phyloP scores from a whole-genome alignment of 768 basidiomycete species.

The Agrocybe praecox region DNA sequence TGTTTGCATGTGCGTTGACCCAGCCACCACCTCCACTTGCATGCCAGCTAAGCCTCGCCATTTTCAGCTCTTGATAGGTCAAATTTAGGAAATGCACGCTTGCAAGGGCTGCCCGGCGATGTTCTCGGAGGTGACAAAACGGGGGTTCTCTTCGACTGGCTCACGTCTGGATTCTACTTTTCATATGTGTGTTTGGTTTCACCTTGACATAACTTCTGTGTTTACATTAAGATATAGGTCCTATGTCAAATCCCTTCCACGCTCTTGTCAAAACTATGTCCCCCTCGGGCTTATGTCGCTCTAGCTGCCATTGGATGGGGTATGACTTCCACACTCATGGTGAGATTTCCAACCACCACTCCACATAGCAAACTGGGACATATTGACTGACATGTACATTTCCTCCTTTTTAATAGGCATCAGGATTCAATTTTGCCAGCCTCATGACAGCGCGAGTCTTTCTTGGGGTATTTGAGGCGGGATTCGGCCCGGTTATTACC shows the following conservation, averaged over 20 bases:
- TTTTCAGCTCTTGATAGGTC: slow-evolving; percentile 67
- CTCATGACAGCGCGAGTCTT: slow-evolving; percentile 59
- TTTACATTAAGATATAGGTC: slow-evolving; percentile 44
- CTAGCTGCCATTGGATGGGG: slow-evolving; percentile 74
- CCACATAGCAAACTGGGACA: neutral
- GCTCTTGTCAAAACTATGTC: slow-evolving; percentile 65
- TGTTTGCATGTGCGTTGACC: slow-evolving; percentile 69
- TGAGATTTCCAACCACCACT: slow-evolving; percentile 22
- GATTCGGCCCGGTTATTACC: slow-evolving; percentile 77
- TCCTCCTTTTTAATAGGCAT: slow-evolving; percentile 42
- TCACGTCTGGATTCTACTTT: slow-evolving; percentile 78
- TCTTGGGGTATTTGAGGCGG: slow-evolving; percentile 79
- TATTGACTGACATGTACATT: neutral
- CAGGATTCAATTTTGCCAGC: slow-evolving; percentile 61
- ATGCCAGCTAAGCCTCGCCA: neutral
- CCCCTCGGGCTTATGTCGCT: slow-evolving; percentile 70
- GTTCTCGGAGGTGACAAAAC: slow-evolving; percentile 68
- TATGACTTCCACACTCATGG: slow-evolving; percentile 72
- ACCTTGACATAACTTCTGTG: neutral
- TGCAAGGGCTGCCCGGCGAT: slow-evolving; percentile 70
- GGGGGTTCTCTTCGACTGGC: slow-evolving; percentile 75
- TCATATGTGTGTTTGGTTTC: slow-evolving; percentile 56
- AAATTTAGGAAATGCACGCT: slow-evolving; percentile 78
- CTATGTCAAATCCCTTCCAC: slow-evolving; percentile 70
- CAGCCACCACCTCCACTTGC: neutral